Evolutionary conservation across 441 rosid genomes (phyloP).

Genomic region (Erysimum cheiri): DNA sequence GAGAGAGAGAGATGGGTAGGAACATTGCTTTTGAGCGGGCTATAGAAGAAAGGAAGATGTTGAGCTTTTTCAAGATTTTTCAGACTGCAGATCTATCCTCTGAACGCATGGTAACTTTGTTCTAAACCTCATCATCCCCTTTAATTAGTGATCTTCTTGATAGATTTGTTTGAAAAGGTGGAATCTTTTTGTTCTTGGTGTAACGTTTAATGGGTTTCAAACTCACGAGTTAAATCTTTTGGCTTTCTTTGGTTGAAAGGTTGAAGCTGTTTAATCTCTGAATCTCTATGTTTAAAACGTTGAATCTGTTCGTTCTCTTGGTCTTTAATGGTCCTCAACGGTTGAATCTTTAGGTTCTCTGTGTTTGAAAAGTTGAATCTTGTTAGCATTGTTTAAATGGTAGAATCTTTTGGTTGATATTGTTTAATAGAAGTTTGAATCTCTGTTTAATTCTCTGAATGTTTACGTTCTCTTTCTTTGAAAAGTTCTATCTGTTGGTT

Average conservation of each 20-base stretch:
- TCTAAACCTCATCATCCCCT: slow-evolving; percentile 1
- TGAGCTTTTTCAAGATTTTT: slow-evolving; percentile 38
- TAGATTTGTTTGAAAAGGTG: not conserved
- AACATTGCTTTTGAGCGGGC: slow-evolving; percentile 8
- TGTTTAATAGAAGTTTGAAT: not conserved
- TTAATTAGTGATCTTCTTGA: not conserved
- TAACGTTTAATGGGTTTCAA: not conserved
- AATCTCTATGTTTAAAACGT: no score
- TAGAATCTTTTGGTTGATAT: not conserved
- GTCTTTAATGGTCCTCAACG: not conserved
- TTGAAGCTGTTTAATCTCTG: no score
- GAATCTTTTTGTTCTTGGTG: not conserved
- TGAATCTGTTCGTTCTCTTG: not conserved
- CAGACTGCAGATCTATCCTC: slow-evolving; percentile 32
- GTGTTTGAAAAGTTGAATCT: not conserved
- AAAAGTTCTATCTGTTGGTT: no score
- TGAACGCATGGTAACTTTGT: slow-evolving; percentile 33
- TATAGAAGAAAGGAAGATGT: not conserved
- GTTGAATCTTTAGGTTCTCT: not conserved
- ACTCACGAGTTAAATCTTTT: not conserved
- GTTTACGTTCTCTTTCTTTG: no score
- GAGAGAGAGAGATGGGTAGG: slow-evolving; percentile 17
- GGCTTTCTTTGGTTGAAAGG: not conserved
- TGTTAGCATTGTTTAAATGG: not conserved
- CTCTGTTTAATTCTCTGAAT: no score